These are phyloP conservation scores for Sporothrix protearum DNA, from an alignment of 2,329 filamentous ascomycete species.

Conservation along the genomic window DNA sequence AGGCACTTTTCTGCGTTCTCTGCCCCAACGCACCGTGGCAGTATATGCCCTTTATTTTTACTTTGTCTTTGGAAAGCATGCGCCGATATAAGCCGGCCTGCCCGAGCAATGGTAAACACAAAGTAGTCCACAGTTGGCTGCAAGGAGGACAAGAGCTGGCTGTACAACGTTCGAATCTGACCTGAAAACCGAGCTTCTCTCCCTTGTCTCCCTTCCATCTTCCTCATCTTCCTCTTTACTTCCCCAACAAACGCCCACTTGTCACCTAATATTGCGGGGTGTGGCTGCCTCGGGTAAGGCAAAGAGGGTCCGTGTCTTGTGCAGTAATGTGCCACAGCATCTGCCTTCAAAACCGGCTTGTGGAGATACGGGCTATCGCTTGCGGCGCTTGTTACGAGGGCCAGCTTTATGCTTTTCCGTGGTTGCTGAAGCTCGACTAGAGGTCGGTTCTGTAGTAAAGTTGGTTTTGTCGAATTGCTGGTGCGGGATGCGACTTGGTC, in stretches of 20 bases:
- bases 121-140: neutral
- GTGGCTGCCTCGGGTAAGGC: neutral
- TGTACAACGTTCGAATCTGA: neutral
- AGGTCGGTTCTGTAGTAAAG: neutral
- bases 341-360: neutral
- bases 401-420: neutral
- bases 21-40: too few species aligned
- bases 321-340: neutral
- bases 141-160: neutral
- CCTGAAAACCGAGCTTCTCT: neutral
- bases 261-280: neutral
- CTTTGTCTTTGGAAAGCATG: neutral
- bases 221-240: neutral
- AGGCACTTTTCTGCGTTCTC: neutral
- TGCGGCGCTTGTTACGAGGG: neutral
- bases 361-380: neutral
- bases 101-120: neutral
- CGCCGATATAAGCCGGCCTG: neutral
- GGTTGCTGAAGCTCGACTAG: too few species aligned
- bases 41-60: neutral
- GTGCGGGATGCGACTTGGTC: too few species aligned
- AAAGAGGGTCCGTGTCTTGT: neutral
- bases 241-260: neutral
- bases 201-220: neutral
- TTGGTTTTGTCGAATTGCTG: neutral